Evolutionary conservation across 2,329 filamentous ascomycete species (phyloP).

Genomic region (Domatiomyces catenatus): DNA sequence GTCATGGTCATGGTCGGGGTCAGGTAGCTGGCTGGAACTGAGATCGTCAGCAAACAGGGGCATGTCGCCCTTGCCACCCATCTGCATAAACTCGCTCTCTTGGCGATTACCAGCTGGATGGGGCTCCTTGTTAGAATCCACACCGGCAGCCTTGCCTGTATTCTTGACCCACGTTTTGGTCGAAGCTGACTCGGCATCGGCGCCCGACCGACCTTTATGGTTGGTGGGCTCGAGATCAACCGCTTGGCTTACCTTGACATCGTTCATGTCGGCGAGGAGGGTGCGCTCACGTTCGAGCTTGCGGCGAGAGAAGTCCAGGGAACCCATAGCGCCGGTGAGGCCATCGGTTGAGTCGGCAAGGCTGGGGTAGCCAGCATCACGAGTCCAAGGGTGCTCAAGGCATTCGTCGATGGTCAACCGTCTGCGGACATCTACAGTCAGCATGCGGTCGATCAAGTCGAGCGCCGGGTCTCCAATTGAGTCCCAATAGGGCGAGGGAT

Average conservation of each 20-base stretch:
- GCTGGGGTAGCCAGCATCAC: slow-evolving; percentile 35
- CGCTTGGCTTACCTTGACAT: slow-evolving; percentile 48
- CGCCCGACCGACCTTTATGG: slow-evolving; percentile 1
- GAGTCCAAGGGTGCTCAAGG: slow-evolving; percentile 75
- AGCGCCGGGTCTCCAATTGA: slow-evolving; percentile 71
- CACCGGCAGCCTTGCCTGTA: slow-evolving; percentile 10
- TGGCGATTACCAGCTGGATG: slow-evolving; percentile 52
- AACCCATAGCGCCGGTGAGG: slow-evolving; percentile 68
- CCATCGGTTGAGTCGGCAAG: slow-evolving; percentile 81
- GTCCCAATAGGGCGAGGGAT: slow-evolving; percentile 94
- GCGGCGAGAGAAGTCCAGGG: slow-evolving; percentile 68
- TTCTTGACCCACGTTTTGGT: slow-evolving; percentile 69
- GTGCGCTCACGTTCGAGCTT: slow-evolving; percentile 73
- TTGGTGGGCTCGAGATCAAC: slow-evolving; percentile 25
- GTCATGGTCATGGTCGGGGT: too few species aligned
- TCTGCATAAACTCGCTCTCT: slow-evolving; percentile 61
- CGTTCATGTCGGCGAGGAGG: slow-evolving; percentile 65
- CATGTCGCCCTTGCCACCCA: slow-evolving; percentile 78
- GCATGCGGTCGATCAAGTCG: slow-evolving; percentile 88
- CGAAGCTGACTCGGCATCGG: slow-evolving; percentile 24
- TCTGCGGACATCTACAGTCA: slow-evolving; percentile 69
- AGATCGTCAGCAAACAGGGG: slow-evolving; percentile 54
- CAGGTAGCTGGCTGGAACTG: slow-evolving; percentile 24
- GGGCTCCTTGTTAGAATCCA: slow-evolving; percentile 34
- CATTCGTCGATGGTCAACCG: slow-evolving; percentile 84